Percentiles rank a stretch among this genome's conserved stretches.
Evolutionary conservation across 139 green algal species (phyloP).

Genomic region (Trebouxia sp.): DNA sequence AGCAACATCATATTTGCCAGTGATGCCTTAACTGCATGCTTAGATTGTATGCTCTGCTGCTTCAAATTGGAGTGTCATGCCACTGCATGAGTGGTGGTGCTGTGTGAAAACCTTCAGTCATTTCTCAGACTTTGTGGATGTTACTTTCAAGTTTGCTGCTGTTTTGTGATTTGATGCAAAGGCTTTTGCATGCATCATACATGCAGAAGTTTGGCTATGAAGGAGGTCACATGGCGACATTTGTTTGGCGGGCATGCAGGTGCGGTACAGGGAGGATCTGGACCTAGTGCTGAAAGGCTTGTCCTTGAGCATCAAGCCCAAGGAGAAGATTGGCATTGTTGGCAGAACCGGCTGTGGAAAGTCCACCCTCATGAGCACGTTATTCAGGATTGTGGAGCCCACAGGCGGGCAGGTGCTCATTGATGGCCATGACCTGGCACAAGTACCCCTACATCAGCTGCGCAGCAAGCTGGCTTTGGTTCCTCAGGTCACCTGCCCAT

Average conservation of each 20-base stretch:
- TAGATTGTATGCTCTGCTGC: too few relatives aligned
- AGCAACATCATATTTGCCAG: too few relatives aligned
- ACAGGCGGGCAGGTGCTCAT: conserved; percentile 67
- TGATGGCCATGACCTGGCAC: conserved; percentile 68
- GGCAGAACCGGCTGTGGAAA: conserved; percentile 53
- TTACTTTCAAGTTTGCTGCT: too few relatives aligned
- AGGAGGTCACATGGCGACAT: too few relatives aligned
- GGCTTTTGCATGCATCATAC: too few relatives aligned
- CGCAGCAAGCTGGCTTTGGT: conserved; percentile 68
- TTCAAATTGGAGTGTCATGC: too few relatives aligned
- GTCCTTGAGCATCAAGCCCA: conserved; percentile 4
- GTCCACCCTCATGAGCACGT: conserved; percentile 65
- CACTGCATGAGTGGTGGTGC: too few relatives aligned
- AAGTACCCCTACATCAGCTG: conserved; percentile 74
- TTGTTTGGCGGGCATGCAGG: conserved; percentile 53
- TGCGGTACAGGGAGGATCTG: conserved; percentile 75
- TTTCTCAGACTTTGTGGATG: too few relatives aligned
- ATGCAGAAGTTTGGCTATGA: too few relatives aligned
- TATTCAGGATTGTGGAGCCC: conserved; percentile 84
- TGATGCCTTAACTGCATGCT: too few relatives aligned
- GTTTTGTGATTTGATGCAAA: too few relatives aligned
- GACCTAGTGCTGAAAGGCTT: conserved; percentile 61
- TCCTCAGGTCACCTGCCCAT: conserved; percentile 41
- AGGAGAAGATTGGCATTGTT: conserved; percentile 29
- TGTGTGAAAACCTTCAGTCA: too few relatives aligned